These are phyloP conservation scores for Calonectria pteridis DNA, from an alignment of 2,329 filamentous ascomycete species.

Conservation along the genomic window DNA sequence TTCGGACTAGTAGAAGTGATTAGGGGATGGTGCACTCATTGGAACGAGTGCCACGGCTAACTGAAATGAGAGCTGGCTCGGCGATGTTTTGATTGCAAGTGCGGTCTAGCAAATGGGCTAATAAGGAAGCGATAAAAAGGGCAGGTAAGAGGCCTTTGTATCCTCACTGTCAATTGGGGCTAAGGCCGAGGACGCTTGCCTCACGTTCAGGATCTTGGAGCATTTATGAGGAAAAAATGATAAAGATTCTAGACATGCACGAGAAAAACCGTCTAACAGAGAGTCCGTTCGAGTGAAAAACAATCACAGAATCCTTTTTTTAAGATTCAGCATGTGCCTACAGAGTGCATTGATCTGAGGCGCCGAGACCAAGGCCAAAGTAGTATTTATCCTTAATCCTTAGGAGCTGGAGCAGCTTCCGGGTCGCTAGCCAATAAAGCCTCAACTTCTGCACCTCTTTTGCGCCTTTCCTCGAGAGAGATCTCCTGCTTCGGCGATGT, in stretches of 20 bases:
- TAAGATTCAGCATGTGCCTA: too few species aligned
- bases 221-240: background rate
- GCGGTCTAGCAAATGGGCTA: too few species aligned
- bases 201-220: too few species aligned
- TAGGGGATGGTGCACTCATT: background rate
- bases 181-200: too few species aligned
- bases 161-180: too few species aligned
- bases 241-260: background rate
- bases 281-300: too few species aligned
- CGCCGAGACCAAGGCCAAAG: background rate
- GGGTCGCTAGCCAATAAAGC: background rate
- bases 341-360: background rate
- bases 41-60: background rate
- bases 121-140: too few species aligned
- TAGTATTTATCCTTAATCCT: background rate
- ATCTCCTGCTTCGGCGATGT: background rate
- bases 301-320: background rate
- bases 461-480: background rate
- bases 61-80: background rate
- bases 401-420: background rate
- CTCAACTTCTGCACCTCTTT: background rate
- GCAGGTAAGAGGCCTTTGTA: too few species aligned
- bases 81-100: background rate
- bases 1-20: background rate
- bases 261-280: background rate